Evolutionary conservation across 192 early-diverging fungal species (phyloP), one percentile per base, ranked within the genome.

Genomic region (Rhizophagus clarus): DNA sequence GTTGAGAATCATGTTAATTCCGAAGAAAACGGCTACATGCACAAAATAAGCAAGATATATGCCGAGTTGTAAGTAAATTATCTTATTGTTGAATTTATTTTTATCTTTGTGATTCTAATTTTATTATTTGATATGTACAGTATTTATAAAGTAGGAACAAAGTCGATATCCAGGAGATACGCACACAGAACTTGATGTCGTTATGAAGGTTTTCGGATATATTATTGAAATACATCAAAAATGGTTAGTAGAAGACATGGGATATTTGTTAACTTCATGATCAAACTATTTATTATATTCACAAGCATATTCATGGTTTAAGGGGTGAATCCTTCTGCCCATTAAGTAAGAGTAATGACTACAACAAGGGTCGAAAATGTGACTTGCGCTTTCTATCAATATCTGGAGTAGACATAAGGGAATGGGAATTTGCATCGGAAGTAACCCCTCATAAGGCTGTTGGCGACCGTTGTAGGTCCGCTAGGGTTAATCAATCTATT

Each of bases 21-120:
- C 20, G 70, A 80, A n/a, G 70, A 61, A 62, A 80, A 80, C 15
- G 73, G 47, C 70, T 72, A 72, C 26, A 79, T 80, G 31, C 34
- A 72, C 26, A 80, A 72, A 42, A 61, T 80, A 31, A 80, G 67
- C 26, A 80, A 80, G 61, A 80, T 80, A 70, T 80, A 80, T 72
- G 2, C 24, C 29, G 67, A 80, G n/a, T 80, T 80, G 79, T 80
- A 31, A 80, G 79, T 60, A 72, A 70, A 20, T 72, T 80, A 61
- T 80, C 72, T 24, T 62, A 80, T 40, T 80, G n/a, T 79, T 40
- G 40, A 69, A 40, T 79, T 56, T 29, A 66, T 62, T 45, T 71
- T 61, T 72, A 26, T 37, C 24, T 80, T 70, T 24, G 9, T 72
- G 14, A 61, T 29, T 37, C 40, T 80, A 31, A 64, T 45, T 61